These are phyloP conservation scores for Picea glauca DNA, from an alignment of 75 land plant species.

Conservation along the genomic window DNA sequence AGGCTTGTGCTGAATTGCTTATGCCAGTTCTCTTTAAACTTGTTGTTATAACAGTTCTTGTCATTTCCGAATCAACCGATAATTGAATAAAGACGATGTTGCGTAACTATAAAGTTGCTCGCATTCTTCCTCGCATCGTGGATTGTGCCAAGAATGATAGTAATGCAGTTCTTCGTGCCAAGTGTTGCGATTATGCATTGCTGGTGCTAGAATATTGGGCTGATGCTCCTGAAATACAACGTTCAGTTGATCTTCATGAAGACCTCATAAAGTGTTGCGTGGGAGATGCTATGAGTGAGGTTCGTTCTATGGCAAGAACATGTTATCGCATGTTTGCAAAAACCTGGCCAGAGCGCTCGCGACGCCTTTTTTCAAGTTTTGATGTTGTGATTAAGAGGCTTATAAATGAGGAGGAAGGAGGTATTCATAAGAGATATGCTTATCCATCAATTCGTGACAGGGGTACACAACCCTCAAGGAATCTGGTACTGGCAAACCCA, in stretches of 20 bases:
- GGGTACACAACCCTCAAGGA: constrained; percentile 24
- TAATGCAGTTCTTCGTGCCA: constrained; percentile 18
- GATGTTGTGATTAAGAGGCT: constrained; percentile 95
- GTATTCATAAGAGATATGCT: constrained; percentile 79
- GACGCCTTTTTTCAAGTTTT: constrained; percentile 72
- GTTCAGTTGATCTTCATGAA: constrained; percentile 92
- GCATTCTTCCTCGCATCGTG: constrained; percentile 85
- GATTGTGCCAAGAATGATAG: constrained; percentile 87
- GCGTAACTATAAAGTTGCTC: constrained; percentile 87
- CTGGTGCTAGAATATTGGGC: constrained; percentile 89
- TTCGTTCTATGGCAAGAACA: constrained; percentile 82
- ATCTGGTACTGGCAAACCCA: constrained; percentile 35
- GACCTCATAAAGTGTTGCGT: constrained; percentile 95
- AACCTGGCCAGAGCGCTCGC: constrained; percentile 96
- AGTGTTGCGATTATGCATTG: constrained; percentile 97
- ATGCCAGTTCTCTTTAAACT: constrained; percentile 98
- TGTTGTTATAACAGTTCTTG: constrained; percentile 96
- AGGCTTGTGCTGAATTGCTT: constrained; percentile 85
- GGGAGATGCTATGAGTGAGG: constrained; percentile 99
- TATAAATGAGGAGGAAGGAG: constrained; percentile 96
- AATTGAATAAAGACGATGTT: constrained; percentile 99
- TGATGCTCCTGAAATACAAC: constrained; percentile 97
- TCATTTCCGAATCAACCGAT: constrained; percentile 93
- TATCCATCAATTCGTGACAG: constrained; percentile 85
- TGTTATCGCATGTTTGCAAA: constrained; percentile 92